Conservation (phyloP, 2,329 filamentous ascomycete species). For the Alternaria postmessia region DNA sequence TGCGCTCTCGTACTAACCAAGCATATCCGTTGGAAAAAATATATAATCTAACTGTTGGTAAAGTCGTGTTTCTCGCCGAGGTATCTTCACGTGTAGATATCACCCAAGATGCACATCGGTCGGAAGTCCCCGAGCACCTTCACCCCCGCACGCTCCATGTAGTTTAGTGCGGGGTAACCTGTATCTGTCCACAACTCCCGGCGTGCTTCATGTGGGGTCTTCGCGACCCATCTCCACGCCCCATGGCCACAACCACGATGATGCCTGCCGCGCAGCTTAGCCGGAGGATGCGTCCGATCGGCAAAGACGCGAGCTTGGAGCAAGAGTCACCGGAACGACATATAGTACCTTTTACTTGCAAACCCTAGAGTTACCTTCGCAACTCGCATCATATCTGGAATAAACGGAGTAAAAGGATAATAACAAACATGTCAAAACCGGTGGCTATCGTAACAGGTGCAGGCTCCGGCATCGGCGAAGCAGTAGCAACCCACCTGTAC, state of each 20-base stretch:
- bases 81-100: neutral
- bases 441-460: constrained; percentile 58
- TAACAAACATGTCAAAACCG: constrained; percentile 44
- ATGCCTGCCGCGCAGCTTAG: neutral
- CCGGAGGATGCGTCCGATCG: constrained; percentile 4
- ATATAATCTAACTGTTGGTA: neutral
- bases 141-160: constrained; percentile 18
- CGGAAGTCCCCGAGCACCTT: constrained; percentile 3
- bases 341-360: neutral
- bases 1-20: neutral
- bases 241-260: constrained; percentile 1
- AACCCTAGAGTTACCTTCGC: no score
- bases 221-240: constrained; percentile 5
- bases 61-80: neutral
- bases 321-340: neutral
- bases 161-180: constrained; percentile 20
- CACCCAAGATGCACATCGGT: neutral
- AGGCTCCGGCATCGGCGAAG: constrained; percentile 56
- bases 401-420: neutral
- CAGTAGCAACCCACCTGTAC: constrained; percentile 53
- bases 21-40: no score
- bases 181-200: constrained; percentile 1
- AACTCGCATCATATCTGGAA: neutral
- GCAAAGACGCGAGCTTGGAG: neutral
- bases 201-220: constrained; percentile 21